Base-by-base conservation (phyloP, 139 green algal species). In the Micromonas pusilla region DNA sequence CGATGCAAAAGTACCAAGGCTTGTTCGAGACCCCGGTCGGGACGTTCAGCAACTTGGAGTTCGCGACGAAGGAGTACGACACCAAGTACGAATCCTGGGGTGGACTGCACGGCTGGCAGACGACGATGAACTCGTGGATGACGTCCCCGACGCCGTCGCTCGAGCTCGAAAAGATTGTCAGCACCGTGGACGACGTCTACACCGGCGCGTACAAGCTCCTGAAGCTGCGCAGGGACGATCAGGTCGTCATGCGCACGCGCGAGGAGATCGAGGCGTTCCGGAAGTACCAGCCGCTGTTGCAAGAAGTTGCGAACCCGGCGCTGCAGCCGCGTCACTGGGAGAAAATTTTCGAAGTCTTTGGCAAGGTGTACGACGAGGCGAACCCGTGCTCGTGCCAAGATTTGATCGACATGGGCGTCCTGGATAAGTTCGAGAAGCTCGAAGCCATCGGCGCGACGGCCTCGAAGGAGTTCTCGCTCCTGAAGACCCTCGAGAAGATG, bases 401-500 rank as follows among this genome's bases (percentile, higher is more conserved):
- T 74, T 79, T 91, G 66, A 70, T 91, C 66, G 85, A 84, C 79
- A 87, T 85, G 66, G 81, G 85, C 33, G 74, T 89, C 39, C 77
- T 91, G 72, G 83, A 87, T 74, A 84, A 88, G 32, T 77, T 90
- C 68, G 86, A 92, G 66, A 30, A 72, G 52, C 77, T 93, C 25
- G 77, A 88, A 77, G 60, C 52, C 63, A 82, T 85, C 34, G 80
- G 70, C 0, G 77, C 65, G 66, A 87, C 86, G 77, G 84, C 87
- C 53, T 85, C 78, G 79, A 92, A 93, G 74, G 88, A 93, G 68
- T 77, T 82, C 21, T 85, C 82, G 63, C 86, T 96, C 31, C 86
- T 93, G 77, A 90, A 91, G 79, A 87, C 90, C 19, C 77, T 94
- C 32, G 84, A 88, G 31, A 92, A 92, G 83, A 95, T 94, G 91